Percentiles rank a stretch among this genome's conserved stretches.
phyloP scores from a whole-genome alignment of 495 filamentous ascomycete genomes.

The Trichoderma gamsii region DNA sequence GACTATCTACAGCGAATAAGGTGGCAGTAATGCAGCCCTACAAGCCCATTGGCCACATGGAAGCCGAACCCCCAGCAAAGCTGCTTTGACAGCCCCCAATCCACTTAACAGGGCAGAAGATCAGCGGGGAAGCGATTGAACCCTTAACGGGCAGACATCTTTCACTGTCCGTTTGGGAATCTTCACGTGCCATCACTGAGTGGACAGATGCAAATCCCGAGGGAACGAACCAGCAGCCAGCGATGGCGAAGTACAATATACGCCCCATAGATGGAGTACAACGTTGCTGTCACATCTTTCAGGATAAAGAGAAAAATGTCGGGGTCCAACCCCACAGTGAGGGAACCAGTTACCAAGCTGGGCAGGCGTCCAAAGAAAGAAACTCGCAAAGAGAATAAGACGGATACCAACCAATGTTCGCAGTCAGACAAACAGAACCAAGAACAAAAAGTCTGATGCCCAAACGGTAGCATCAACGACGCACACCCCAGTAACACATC shows the following conservation, averaged over 20 bases:
- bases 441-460: neutral
- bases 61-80: neutral
- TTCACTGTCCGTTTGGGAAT: neutral
- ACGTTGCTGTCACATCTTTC: neutral
- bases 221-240: neutral
- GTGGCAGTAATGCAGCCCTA: neutral
- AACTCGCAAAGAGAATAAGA: neutral
- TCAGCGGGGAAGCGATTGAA: neutral
- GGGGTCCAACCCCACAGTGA: neutral
- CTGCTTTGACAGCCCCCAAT: neutral
- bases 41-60: neutral
- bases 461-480: neutral
- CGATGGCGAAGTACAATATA: neutral
- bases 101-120: neutral
- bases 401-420: neutral
- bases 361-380: neutral
- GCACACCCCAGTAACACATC: no score
- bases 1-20: neutral
- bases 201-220: neutral
- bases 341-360: neutral
- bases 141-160: neutral
- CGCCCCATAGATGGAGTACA: neutral
- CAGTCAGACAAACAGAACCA: neutral
- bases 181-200: neutral
- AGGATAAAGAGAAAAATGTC: neutral